A percentile compares a stretch with the other conserved stretches of the same genome.
These are phyloP conservation scores for Coemansia sp. DNA, from an alignment of 192 early-diverging fungal genomes.

Conservation along the genomic window DNA sequence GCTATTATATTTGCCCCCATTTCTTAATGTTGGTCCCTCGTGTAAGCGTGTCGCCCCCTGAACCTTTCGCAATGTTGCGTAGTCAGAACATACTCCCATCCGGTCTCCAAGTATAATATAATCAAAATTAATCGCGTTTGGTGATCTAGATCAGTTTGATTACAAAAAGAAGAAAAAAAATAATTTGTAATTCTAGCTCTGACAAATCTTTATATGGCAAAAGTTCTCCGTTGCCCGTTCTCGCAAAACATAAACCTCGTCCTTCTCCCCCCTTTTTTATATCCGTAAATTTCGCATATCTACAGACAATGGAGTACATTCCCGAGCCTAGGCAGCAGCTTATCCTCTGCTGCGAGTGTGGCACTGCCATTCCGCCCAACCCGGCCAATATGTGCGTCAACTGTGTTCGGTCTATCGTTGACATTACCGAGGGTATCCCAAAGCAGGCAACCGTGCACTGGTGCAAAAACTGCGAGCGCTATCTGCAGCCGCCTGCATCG, in stretches of 20 bases:
- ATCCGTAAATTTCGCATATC: neutral
- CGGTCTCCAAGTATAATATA: neutral
- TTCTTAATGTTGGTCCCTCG: neutral
- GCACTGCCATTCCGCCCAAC: conserved; percentile 91
- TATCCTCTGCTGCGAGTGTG: conserved; percentile 90
- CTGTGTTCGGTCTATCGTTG: conserved; percentile 95
- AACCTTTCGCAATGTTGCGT: neutral
- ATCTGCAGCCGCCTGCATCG: conserved; percentile 88
- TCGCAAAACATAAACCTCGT: neutral
- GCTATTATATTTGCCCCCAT: neutral
- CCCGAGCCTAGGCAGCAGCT: conserved; percentile 54
- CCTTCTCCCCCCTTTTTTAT: neutral
- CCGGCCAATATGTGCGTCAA: conserved; percentile 98
- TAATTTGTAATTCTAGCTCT: neutral
- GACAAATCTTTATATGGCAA: neutral
- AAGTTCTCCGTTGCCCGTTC: neutral
- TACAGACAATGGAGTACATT: conserved; percentile 47
- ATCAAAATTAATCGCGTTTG: neutral
- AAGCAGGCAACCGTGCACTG: conserved; percentile 95
- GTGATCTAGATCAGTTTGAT: neutral
- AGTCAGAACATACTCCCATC: neutral
- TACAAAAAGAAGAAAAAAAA: neutral
- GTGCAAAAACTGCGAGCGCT: conserved; percentile 96
- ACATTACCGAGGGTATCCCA: conserved; percentile 98
- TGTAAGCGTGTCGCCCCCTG: neutral